Base-by-base conservation (phyloP, 805 yeast species). In the Candida pseudoglaebosa region DNA sequence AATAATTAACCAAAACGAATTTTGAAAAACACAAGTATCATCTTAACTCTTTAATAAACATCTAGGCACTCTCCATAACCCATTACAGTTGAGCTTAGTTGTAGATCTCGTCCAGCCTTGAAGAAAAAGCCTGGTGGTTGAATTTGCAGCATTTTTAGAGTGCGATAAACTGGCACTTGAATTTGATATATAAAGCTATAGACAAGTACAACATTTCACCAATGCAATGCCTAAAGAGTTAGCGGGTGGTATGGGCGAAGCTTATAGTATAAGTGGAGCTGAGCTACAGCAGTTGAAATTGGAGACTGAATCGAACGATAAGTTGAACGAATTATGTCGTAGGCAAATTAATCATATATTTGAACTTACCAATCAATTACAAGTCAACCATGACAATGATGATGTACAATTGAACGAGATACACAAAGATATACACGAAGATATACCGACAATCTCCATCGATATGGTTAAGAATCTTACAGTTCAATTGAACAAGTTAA, bases 401-500 rank as follows among this genome's bases (percentile, higher is more conserved):
- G 31, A n/a, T 6, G 28, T 10, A 20, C 16, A 15, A n/a, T n/a
- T n/a, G n/a, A n/a, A n/a, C 8, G 14, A 21, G 22, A 31, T 34
- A 13, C 15, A 28, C 10, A 24, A 24, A 17, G 15, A 13, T 13
- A 36, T 31, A 34, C 33, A 41, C 39, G 29, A 32, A n/a, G 45
- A 34, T 3, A 34, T 52, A n/a, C 57, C 55, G 4, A 24, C 41
- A 17, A 44, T 49, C 4, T 43, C 52, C 1, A 28, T 36, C 1
- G 9, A 36, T 19, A 46, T 59, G 16, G 49, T 63, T 3, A 51
- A 55, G 14, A 38, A 48, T 12, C 42, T 67, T 7, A 50, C 65
- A 2, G 40, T 59, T 4, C 67, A 62, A 35, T 49, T 67, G 30
- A 52, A 56, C 24, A 65, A 59, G 41, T 48, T 64, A 12, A 56